Base-by-base conservation (phyloP, 2,329 filamentous ascomycete genomes). In the Scedosporium boydii region DNA sequence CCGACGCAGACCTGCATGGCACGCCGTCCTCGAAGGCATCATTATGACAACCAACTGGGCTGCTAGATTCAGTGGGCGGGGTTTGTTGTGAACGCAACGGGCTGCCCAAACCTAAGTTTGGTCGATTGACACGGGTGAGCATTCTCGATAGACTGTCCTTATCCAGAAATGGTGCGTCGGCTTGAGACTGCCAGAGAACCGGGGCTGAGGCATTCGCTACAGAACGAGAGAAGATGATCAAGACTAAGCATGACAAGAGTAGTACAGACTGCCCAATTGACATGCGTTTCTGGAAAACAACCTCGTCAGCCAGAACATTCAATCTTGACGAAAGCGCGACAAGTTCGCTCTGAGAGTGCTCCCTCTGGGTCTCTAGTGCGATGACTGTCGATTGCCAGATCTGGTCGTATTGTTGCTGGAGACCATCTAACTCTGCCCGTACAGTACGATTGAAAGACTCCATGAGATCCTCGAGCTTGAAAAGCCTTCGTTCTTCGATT, bases 381-480 rank as follows among this genome's bases (percentile, higher is more conserved):
- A 96, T 87, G 23, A 97, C 88, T 10, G 96, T 97, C 21, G 90
- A 93, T 74, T 96, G 93, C 93, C 93, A 98, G 12, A 98, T 87
- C 70, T 97, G 91, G 71, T 98, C 93, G 73, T 98, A 98, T 72
- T 97, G 90, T 63, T 87, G 85, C 60, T 91, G 85, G 65, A 95
- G 88, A 59, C 82, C 85, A 65, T 85, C 85, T 42, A 96, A 79
- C 73, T 99, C 95, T 16, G 84, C 82, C 46, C 96, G 82, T 1
- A 98, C 91, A 0, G 93, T 97, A 57, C 80, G 81, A 73, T 99
- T 99, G n/a, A 99, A 80, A 44, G 86, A 85, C 64, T 91, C 86
- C 14, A 98, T 80, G 70, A 97, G 97, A 1, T 81, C 80, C 23
- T 89, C 87, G 1, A 93, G 91, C 70, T 93, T 95, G n/a, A 84